Percentiles rank a stretch among this genome's conserved stretches.
phyloP scores from a whole-genome alignment of 78 protist species.

The Protostelium mycophagum region DNA sequence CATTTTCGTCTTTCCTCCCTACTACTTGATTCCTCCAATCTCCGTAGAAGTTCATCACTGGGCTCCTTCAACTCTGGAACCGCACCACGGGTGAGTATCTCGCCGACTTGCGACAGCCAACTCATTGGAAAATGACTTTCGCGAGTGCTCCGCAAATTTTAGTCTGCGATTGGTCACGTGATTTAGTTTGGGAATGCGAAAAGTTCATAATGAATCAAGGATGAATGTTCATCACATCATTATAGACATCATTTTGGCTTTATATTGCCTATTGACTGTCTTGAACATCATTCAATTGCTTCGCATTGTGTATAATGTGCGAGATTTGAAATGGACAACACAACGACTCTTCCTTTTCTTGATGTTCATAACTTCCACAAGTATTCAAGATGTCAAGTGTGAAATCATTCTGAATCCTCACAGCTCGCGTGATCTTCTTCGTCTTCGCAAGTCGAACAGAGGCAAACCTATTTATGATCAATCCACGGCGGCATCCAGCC shows the following conservation, averaged over 20 bases:
- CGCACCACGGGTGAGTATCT: not conserved
- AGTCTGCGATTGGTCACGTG: too few species aligned
- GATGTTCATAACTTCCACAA: not conserved
- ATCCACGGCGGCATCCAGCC: not conserved
- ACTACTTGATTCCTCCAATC: not conserved
- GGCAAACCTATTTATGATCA: not conserved
- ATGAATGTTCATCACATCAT: too few species aligned
- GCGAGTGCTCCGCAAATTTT: too few species aligned
- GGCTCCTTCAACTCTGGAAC: not conserved
- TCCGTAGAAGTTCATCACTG: not conserved
- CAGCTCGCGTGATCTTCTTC: conserved; percentile 3
- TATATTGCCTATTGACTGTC: not conserved
- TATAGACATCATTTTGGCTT: not conserved
- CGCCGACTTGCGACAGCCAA: not conserved
- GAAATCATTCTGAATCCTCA: not conserved
- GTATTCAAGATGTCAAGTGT: not conserved
- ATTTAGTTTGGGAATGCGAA: too few species aligned
- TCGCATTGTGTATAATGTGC: not conserved
- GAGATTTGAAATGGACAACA: not conserved
- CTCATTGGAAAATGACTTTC: too few species aligned
- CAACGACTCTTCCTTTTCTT: not conserved
- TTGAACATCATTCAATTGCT: not conserved
- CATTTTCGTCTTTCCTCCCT: not conserved
- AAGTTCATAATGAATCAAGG: too few species aligned
- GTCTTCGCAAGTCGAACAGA: not conserved